A percentile compares a stretch with the other conserved stretches of the same genome.
phyloP scores from a whole-genome alignment of 768 basidiomycete species.

The Sistotremastrum suecicum region DNA sequence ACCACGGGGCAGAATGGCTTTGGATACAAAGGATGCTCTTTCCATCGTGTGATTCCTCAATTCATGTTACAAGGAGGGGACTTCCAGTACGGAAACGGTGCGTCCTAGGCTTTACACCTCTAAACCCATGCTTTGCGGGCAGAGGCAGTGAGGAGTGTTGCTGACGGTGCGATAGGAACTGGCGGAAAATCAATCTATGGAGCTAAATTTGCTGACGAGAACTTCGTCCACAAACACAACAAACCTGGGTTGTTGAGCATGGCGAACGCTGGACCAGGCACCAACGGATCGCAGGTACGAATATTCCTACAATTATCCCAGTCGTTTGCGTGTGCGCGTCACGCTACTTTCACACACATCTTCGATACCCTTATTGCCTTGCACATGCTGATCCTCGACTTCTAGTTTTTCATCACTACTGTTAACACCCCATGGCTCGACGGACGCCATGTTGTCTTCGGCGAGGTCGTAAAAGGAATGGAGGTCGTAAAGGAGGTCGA shows the following conservation, averaged over 20 bases:
- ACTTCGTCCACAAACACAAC: slow-evolving; percentile 49
- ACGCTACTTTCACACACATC: neutral
- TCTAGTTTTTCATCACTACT: slow-evolving; percentile 67
- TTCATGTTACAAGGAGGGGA: slow-evolving; percentile 88
- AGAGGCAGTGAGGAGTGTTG: too few species aligned
- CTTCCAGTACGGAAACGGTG: slow-evolving; percentile 57
- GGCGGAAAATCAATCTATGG: slow-evolving; percentile 85
- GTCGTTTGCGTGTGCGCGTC: neutral
- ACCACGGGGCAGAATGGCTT: slow-evolving; percentile 53
- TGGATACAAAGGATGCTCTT: slow-evolving; percentile 53
- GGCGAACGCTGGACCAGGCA: slow-evolving; percentile 79
- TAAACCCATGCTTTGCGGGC: neutral
- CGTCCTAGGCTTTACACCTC: neutral
- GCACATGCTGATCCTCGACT: neutral
- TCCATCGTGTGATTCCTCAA: slow-evolving; percentile 48
- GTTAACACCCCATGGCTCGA: slow-evolving; percentile 58
- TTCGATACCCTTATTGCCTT: neutral
- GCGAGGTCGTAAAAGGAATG: slow-evolving; percentile 50
- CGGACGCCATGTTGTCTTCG: slow-evolving; percentile 58
- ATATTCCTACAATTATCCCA: neutral
- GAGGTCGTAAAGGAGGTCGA: slow-evolving; percentile 53
- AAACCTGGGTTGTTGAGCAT: slow-evolving; percentile 61
- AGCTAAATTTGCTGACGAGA: slow-evolving; percentile 66
- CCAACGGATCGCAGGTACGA: slow-evolving; percentile 63
- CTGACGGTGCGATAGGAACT: slow-evolving; percentile 17